Base-by-base conservation (phyloP, 345 rosid genomes). In the Tarenaya hassleriana region DNA sequence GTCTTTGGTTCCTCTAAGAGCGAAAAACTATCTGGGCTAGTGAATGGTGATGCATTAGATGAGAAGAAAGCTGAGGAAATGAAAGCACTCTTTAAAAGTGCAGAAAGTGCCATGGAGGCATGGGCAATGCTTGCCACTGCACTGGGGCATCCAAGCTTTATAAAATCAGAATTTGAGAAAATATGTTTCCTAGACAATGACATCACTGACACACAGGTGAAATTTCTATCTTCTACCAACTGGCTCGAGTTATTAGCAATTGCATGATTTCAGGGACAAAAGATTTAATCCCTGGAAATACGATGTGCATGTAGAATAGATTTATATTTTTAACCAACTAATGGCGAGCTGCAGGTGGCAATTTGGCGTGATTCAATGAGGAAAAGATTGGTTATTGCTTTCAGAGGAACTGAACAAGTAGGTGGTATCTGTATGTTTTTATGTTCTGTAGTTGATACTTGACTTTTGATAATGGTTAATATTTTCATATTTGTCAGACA, bases 51-150 rank as follows among this genome's bases (percentile, higher is more conserved):
- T 7, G 62, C 50, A 49, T 60, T 74, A 48, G 77, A 86, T 68
- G 85, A 77, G 48, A 80, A 78, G 66, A 78, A 74, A 56, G 66
- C 83, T n/a, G 87, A 86, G 72, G 95, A 86, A 78, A 91, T 91
- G 96, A 86, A 62, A 72, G 65, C 63, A 56, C 85, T 91, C 14
- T 91, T 91, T 69, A 75, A 78, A 39, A 77, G 73, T 14, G 98
- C 96, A 58, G 98, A 91, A 69, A 87, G 76, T 78, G 98, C 98
- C 34, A 86, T 91, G 95, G 96, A 91, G 68, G 98, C 98, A 48
- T 91, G 98, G 98, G 98, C 98, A 45, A 80, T 91, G 98, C 92
- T 91, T 63, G 91, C 98, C 58, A 78, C 89, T 68, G 78, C 98
- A 37, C 47, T 86, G 42, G 98, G 98, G 58, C 96, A 87, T 70